Evolutionary conservation across 495 filamentous ascomycete genomes (phyloP), one percentile per base, ranked within the genome.

Genomic region (Wilcoxina mikolae): DNA sequence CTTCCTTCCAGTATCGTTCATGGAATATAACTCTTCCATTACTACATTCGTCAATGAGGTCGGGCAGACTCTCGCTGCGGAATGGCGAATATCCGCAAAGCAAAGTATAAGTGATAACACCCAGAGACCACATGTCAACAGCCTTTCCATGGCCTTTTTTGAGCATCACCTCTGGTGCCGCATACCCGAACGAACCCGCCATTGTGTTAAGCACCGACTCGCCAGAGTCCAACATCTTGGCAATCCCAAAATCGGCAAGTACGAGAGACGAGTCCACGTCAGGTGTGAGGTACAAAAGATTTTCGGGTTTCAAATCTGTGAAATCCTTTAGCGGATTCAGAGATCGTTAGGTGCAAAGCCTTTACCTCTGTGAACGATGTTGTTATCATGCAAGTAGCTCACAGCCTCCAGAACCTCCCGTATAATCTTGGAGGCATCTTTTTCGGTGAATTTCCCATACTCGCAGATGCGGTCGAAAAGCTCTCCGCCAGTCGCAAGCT

Each of bases 111-210:
- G 93, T 96, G 65, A 99, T 96, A 59, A 99, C 90, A 58, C 91
- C 91, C 62, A 99, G 74, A 7, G 90, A 95, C 91, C 91, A 99
- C 85, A 99, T 93, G 65, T 99, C 91, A 26, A 96, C 91, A n/a
- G 91, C 85, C 68, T 96, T 96, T 64, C 93, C 91, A 66, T 99
- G 91, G 33, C 93, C 91, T 60, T 85, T 78, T 73, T 95, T 95
- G 46, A 95, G 74, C 91, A 99, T 99, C 42, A 99, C 89, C 67
- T 99, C 91, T 5, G 91, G 91, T 0, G 91, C 91, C 18, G 91
- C 91, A 64, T 99, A 99, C 38, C 91, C 91, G 68, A 99, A 96
- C 2, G 93, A 96, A 29, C 91, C 91, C 18, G 91, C 91, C 91
- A 99, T 99, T 56, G 91, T 96, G 24, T 85, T 95, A 41, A 99